Evolutionary conservation across 2,329 filamentous ascomycete genomes (phyloP).

Genomic region (Colletotrichum sp.): DNA sequence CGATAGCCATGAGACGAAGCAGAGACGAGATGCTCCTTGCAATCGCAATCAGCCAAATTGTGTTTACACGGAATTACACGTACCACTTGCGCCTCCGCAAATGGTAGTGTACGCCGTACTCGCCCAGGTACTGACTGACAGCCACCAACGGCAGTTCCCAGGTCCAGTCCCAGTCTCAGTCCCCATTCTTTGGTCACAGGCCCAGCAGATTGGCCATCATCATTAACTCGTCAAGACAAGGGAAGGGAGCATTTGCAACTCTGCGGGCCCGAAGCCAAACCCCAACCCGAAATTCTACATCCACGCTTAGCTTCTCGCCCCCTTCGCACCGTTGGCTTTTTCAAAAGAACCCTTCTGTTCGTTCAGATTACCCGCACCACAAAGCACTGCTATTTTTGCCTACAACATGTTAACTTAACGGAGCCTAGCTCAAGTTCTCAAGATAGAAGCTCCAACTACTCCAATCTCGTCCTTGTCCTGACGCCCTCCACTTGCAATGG

Average conservation of each 20-base stretch:
- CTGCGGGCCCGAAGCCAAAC: neutral
- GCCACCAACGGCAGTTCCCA: neutral
- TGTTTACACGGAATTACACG: neutral
- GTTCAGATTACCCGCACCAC: neutral
- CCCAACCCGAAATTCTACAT: neutral
- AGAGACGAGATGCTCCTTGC: neutral
- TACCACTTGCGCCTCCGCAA: neutral
- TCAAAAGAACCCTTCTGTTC: constrained; percentile 9
- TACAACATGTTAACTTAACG: neutral
- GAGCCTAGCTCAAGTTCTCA: constrained; percentile 7
- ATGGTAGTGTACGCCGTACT: neutral
- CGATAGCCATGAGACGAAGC: neutral
- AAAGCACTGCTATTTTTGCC: neutral
- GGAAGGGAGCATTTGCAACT: neutral
- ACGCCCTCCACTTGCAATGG: neutral
- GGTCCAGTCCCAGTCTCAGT: neutral
- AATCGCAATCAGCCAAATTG: neutral
- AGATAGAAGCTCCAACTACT: constrained; percentile 13
- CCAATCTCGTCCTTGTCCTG: constrained; percentile 8
- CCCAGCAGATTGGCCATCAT: neutral
- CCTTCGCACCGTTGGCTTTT: neutral
- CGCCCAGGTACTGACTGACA: neutral
- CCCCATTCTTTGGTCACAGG: neutral
- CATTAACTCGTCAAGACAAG: neutral
- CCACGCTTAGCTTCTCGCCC: neutral